Percentiles rank a stretch among this genome's conserved stretches.
These are phyloP conservation scores for Cephalotrichum gorgonifer DNA, from an alignment of 2,329 filamentous ascomycete genomes.

Conservation along the genomic window DNA sequence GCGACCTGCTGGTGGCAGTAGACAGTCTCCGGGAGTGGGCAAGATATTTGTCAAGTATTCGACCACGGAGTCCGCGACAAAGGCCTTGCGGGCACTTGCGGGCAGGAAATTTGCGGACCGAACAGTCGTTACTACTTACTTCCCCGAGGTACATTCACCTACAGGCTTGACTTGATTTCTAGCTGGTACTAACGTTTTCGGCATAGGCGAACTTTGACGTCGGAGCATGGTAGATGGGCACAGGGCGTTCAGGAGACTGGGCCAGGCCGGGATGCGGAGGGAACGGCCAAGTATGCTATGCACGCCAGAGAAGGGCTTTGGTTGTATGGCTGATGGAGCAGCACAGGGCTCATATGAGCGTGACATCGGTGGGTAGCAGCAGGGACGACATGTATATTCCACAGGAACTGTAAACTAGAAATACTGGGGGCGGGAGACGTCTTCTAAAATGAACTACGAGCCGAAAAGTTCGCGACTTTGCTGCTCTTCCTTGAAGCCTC, in stretches of 20 bases:
- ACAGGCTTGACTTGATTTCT: neutral
- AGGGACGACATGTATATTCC: neutral
- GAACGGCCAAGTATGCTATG: neutral
- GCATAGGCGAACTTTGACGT: constrained; percentile 89
- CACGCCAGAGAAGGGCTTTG: neutral
- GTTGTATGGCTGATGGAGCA: neutral
- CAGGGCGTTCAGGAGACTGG: neutral
- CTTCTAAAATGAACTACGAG: neutral
- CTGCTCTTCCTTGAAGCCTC: too few relatives aligned
- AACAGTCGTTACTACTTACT: constrained; percentile 94
- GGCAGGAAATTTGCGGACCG: constrained; percentile 93
- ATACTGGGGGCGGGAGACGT: neutral
- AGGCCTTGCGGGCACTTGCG: constrained; percentile 79
- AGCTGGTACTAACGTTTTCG: constrained; percentile 13
- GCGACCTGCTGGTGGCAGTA: constrained; percentile 69
- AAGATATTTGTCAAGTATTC: constrained; percentile 98
- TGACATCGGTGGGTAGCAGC: neutral
- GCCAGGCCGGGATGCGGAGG: neutral
- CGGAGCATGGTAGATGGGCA: constrained; percentile 59
- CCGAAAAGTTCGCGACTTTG: neutral
- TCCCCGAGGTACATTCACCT: constrained; percentile 61
- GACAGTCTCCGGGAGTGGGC: constrained; percentile 80
- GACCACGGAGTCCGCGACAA: constrained; percentile 63
- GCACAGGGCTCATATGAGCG: neutral
- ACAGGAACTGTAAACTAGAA: constrained; percentile 2